Percentiles rank a stretch among this genome's conserved stretches.
Conservation (phyloP, 148 eudicot species). For the Heliosperma pusillum region DNA sequence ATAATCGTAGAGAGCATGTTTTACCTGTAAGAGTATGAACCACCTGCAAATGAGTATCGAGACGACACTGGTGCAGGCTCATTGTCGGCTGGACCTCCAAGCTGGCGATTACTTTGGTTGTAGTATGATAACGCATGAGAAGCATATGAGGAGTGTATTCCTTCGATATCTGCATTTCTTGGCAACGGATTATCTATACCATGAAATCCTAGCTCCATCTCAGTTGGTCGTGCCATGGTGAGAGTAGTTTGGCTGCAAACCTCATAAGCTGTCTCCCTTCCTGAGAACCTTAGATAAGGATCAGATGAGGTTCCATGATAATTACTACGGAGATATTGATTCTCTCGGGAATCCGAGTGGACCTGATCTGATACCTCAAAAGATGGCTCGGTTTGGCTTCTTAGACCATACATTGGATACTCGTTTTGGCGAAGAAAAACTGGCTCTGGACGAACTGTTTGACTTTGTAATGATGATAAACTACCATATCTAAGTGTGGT, state of each 20-base stretch:
- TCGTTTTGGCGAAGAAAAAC: constrained; percentile 40
- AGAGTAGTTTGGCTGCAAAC: constrained; percentile 24
- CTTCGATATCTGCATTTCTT: constrained; percentile 28
- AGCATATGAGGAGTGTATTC: constrained; percentile 31
- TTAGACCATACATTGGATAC: constrained; percentile 46
- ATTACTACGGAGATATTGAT: constrained; percentile 31
- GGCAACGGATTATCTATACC: constrained; percentile 17
- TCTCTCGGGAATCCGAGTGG: constrained; percentile 10
- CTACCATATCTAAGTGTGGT: constrained; percentile 17
- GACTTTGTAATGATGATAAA: constrained; percentile 17
- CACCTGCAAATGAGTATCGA: constrained; percentile 56
- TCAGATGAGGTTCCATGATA: constrained; percentile 37
- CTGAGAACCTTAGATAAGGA: constrained; percentile 34
- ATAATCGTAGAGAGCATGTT: neutral
- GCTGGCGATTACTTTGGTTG: constrained; percentile 27
- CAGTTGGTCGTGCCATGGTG: constrained; percentile 28
- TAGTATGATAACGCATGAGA: constrained; percentile 26
- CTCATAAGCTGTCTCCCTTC: constrained; percentile 23
- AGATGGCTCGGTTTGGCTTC: constrained; percentile 27
- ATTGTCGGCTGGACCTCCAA: constrained; percentile 23
- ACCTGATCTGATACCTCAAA: constrained; percentile 16
- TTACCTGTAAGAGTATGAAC: constrained; percentile 21
- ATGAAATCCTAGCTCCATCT: constrained; percentile 10
- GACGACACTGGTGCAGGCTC: constrained; percentile 48
- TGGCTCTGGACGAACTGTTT: constrained; percentile 21